Evolutionary conservation across 1,139 yeast species (phyloP).

Genomic region (Nematodospora anomalae): DNA sequence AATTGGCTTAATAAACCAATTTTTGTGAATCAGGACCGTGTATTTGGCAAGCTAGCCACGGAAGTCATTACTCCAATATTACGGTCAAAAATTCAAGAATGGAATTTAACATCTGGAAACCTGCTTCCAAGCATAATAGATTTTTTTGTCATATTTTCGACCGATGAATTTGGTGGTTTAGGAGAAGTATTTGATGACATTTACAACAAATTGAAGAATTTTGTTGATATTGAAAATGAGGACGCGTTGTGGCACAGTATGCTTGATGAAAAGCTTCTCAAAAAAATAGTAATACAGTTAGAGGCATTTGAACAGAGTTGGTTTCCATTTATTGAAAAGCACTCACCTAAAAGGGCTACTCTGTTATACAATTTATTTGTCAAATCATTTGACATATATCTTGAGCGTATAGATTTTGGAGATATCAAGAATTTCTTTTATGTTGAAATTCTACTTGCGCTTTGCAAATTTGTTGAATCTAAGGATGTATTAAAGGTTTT

Average conservation of each 20-base stretch:
- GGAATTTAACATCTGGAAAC: conserved; percentile 16
- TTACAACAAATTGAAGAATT: conserved; percentile 15
- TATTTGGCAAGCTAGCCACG: conserved; percentile 18
- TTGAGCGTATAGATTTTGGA: neutral
- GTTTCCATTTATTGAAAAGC: conserved; percentile 5
- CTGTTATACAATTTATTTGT: conserved; percentile 3
- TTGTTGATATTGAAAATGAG: conserved; percentile 14
- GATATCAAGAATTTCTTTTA: conserved; percentile 5
- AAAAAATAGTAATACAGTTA: conserved; percentile 2
- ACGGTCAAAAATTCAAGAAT: conserved; percentile 11
- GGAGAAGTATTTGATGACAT: conserved; percentile 13
- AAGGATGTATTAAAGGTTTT: conserved; percentile 16
- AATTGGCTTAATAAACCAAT: conserved; percentile 8
- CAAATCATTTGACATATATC: conserved; percentile 8
- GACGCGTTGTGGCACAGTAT: conserved; percentile 20
- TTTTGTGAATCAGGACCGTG: conserved; percentile 5
- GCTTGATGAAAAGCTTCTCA: neutral
- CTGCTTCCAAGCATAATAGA: conserved; percentile 16
- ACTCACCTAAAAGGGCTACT: conserved; percentile 3
- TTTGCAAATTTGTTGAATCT: conserved; percentile 3
- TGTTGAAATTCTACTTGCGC: conserved; percentile 3
- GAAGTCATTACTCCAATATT: conserved; percentile 20
- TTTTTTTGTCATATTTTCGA: conserved; percentile 19
- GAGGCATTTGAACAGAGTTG: conserved; percentile 5
- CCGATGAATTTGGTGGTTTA: conserved; percentile 17